phyloP scores from a whole-genome alignment of 2,329 filamentous ascomycete genomes.

The Phymatotrichopsis omnivora region DNA sequence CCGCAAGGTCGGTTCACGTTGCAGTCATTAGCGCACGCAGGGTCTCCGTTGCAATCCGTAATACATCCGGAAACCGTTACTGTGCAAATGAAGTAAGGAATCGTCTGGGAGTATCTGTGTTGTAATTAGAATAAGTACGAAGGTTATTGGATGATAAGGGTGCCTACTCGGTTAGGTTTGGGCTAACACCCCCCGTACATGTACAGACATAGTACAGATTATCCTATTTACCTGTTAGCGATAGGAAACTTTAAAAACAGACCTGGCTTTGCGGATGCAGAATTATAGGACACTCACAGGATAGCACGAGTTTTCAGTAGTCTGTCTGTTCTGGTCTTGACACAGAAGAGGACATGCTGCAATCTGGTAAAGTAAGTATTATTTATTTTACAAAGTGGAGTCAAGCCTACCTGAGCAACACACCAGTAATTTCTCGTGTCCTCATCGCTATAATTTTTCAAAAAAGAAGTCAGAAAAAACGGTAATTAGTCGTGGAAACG shows the following conservation, averaged over 20 bases:
- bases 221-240: constrained; percentile 36
- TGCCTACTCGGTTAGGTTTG: constrained; percentile 55
- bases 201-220: constrained; percentile 60
- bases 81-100: constrained; percentile 67
- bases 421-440: constrained; percentile 16
- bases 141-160: neutral
- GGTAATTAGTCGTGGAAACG: neutral
- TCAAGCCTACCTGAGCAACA: neutral
- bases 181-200: constrained; percentile 54
- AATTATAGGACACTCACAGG: constrained; percentile 18
- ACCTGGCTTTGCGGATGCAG: neutral
- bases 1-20: constrained; percentile 61
- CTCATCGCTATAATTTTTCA: constrained; percentile 6
- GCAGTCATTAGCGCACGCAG: constrained; percentile 16
- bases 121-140: neutral
- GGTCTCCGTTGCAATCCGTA: constrained; percentile 41
- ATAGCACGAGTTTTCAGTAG: constrained; percentile 21
- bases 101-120: constrained; percentile 59
- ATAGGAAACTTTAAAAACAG: neutral
- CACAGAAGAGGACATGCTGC: constrained; percentile 23
- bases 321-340: constrained; percentile 16
- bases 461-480: constrained; percentile 3
- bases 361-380: constrained; percentile 3
- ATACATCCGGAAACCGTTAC: constrained; percentile 51
- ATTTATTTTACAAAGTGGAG: neutral